Percentiles rank a stretch among this genome's conserved stretches.
Evolutionary conservation across 371 early-diverging fungal species (phyloP).

Genomic region (Syncephalastrum sp.): DNA sequence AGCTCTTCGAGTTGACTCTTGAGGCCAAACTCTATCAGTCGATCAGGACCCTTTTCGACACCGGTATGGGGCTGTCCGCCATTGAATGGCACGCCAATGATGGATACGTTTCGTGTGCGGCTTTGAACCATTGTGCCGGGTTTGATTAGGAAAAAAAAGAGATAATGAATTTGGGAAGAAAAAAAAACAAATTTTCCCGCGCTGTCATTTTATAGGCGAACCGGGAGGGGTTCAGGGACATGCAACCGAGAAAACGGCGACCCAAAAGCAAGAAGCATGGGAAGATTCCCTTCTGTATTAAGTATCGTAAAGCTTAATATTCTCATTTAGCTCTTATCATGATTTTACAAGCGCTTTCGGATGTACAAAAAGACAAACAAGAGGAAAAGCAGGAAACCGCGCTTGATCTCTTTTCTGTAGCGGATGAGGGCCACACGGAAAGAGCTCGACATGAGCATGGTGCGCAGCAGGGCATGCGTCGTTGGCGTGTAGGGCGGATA

Average conservation of each 20-base stretch:
- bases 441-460: conserved; percentile 35
- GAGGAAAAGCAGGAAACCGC: conserved; percentile 5
- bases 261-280: too few species aligned
- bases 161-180: too few species aligned
- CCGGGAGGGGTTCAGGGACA: too few species aligned
- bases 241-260: too few species aligned
- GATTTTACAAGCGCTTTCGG: conserved; percentile 8
- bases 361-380: conserved; percentile 11
- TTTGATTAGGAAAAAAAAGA: too few species aligned
- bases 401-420: conserved; percentile 16
- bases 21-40: conserved; percentile 79
- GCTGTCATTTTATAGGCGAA: too few species aligned
- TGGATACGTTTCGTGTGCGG: conserved; percentile 55
- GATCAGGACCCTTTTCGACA: conserved; percentile 84
- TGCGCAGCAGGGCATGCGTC: conserved; percentile 35
- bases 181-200: too few species aligned
- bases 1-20: conserved; percentile 76
- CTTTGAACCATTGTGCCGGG: too few species aligned
- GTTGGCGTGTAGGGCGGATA: conserved; percentile 62
- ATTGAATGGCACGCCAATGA: conserved; percentile 79
- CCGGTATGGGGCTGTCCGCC: conserved; percentile 80
- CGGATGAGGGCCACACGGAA: conserved; percentile 24
- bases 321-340: background rate
- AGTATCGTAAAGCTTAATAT: too few species aligned
- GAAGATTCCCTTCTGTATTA: too few species aligned